A percentile compares a stretch with the other conserved stretches of the same genome.
phyloP scores from a whole-genome alignment of 805 yeast species.

The Teunomyces kruisii region DNA sequence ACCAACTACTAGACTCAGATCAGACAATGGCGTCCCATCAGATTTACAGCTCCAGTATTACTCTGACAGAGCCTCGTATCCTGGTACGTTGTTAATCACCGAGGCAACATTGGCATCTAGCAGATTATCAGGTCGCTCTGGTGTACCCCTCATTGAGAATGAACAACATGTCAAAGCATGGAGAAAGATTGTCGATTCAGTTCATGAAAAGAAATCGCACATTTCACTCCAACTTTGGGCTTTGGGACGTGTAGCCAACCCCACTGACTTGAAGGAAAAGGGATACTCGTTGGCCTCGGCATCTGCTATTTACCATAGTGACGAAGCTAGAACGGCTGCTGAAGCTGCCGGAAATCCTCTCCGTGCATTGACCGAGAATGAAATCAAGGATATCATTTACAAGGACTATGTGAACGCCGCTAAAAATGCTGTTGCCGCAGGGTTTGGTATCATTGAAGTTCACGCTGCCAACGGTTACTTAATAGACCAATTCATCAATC shows the following conservation, averaged over 20 bases:
- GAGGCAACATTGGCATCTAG: conserved; percentile 34
- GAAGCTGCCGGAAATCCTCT: conserved; percentile 18
- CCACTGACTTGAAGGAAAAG: conserved; percentile 20
- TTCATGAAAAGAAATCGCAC: conserved; percentile 13
- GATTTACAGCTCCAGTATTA: conserved; percentile 54
- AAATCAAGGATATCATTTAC: conserved; percentile 19
- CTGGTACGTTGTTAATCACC: conserved; percentile 57
- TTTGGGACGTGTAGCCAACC: conserved; percentile 25
- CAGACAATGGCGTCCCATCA: conserved; percentile 41
- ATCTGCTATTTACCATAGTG: conserved; percentile 15
- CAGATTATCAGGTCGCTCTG: conserved; percentile 26
- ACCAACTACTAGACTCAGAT: conserved; percentile 53
- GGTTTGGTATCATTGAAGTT: conserved; percentile 42
- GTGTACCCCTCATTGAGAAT: conserved; percentile 18
- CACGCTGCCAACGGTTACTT: conserved; percentile 44
- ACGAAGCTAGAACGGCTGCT: conserved; percentile 31
- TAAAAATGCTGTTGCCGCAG: conserved; percentile 25
- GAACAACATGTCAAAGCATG: conserved; percentile 27
- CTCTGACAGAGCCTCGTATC: conserved; percentile 50
- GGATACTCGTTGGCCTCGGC: conserved; percentile 19
- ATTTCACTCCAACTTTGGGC: conserved; percentile 16
- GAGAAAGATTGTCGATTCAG: conserved; percentile 17
- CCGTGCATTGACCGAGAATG: conserved; percentile 20
- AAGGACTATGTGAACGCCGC: conserved; percentile 27
- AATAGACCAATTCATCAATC: conserved; percentile 40